Evolutionary conservation across 2,329 filamentous ascomycete species (phyloP), one percentile per base, ranked within the genome.

Genomic region (Camillea tinctor): DNA sequence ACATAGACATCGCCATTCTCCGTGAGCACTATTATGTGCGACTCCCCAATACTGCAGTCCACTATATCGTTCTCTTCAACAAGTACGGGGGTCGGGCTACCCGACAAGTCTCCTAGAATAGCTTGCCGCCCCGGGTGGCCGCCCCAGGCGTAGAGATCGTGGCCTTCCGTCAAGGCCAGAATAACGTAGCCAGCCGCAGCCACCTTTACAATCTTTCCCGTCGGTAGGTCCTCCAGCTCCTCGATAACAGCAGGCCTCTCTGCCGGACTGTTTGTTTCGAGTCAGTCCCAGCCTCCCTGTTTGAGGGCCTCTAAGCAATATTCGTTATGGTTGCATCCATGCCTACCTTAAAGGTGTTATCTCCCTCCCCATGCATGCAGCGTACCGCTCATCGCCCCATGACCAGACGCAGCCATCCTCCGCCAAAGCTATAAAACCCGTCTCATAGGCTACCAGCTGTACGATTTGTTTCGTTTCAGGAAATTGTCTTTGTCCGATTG

Each of bases 131-230:
- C 73, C 11, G 73, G 71, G 58, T 76, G 74, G n/a, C 73, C 71
- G 26, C 88, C 87, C 87, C 87, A 90, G 22, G 83, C 69, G 67
- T 90, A 90, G 1, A 88, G 71, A 59, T 85, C 83, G 30, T 81
- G 77, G 2, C 82, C 83, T 11, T 78, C 74, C 0, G 85, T 88
- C 50, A 90, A 66, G 0, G 86, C 86, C 2, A 83, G 84, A 1
- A 83, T 73, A 2, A 81, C 73, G 68, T 87, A 88, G 0, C 87
- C 86, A 2, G 81, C 81, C 2, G 81, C 81, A 3, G 77, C 78
- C 23, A 90, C 74, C 66, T 83, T 84, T 26, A 68, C 74, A 54
- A 90, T 79, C 13, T 79, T 75, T 52, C 75, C 84, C 20, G 73
- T 81, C 59, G 75, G 80, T 21, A 89, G 75, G 57, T 82, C 79